Base-by-base conservation (phyloP, 495 filamentous ascomycete species). In the Aspergillus affinis region DNA sequence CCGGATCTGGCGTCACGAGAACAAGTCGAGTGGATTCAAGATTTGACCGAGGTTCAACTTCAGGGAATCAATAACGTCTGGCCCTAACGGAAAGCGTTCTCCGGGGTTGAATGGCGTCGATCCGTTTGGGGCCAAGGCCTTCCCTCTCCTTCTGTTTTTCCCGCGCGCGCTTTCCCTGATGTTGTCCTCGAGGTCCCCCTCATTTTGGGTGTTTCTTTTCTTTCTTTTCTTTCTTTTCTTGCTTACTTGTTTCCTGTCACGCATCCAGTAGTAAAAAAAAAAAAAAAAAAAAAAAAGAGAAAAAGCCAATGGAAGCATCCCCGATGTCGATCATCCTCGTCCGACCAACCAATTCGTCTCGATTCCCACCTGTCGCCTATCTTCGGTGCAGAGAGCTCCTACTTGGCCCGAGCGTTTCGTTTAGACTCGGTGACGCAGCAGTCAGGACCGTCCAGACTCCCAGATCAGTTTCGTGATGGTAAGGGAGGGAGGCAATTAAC, bases 61-160 rank as follows among this genome's bases (percentile, higher is more conserved):
- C 2, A 19, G 21, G 47, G 23, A 19, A 20, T 49, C 19, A 26
- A 49, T 49, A 20, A 49, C 21, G 47, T 49, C 21, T 49, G 47
- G 21, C 47, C 47, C 47, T 49, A 26, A 49, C 60, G 60, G 60
- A 62, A 58, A 62, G 60, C 60, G 60, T 62, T 62, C 60, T 62
- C 60, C 60, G 60, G 60, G 53, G 55, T 55, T 57, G 60, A 19
- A 2, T 44, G 41, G 41, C 45, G 52, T 46, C 27, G 52, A 54
- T 54, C 52, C 36, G 32, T 54, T 54, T 54, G 36, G 36, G 36
- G 52, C 52, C 52, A 44, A 54, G 45, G 17, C n/a, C 15, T 19
- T n/a, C n/a, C n/a, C 36, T 21, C 32, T 21, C 52, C 18, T 26
- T 45, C 36, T 41, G 36, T 41, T 41, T 41, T 41, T 10, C 36